A percentile compares a stretch with the other conserved stretches of the same genome.
Evolutionary conservation across 1,139 yeast species (phyloP).

Genomic region (Maudiozyma humilis): DNA sequence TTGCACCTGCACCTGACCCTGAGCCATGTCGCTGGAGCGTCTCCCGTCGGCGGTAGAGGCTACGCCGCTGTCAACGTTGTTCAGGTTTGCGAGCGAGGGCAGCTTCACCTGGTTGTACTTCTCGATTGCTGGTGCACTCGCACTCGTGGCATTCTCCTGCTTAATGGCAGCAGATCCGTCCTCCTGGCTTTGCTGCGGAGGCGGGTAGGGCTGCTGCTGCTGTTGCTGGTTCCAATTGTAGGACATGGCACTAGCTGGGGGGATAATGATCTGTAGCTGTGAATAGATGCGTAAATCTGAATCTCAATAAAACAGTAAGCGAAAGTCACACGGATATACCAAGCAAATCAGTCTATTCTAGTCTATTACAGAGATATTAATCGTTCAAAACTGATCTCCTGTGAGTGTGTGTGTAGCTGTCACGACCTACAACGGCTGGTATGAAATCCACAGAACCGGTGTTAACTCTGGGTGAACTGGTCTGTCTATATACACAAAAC

Average conservation of each 20-base stretch:
- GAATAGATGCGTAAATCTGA: background rate
- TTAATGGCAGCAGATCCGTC: too few species aligned
- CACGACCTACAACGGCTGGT: too few species aligned
- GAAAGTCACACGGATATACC: too few species aligned
- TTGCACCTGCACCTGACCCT: too few species aligned
- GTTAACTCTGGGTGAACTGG: too few species aligned
- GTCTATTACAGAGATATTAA: too few species aligned
- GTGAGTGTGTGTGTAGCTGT: too few species aligned
- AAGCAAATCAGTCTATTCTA: too few species aligned
- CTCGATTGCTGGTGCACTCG: background rate
- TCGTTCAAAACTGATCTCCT: background rate
- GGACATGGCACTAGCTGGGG: too few species aligned
- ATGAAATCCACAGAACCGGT: too few species aligned
- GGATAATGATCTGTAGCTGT: background rate
- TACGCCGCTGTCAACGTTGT: background rate
- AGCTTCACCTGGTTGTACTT: slow-evolving; percentile 2
- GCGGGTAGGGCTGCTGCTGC: background rate
- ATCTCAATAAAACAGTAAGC: background rate
- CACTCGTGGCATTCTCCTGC: too few species aligned
- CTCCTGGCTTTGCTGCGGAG: background rate
- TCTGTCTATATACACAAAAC: too few species aligned
- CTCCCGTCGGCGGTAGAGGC: background rate
- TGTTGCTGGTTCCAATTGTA: slow-evolving; percentile 5
- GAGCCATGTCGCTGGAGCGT: background rate
- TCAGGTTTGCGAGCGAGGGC: slow-evolving; percentile 8